Base-by-base conservation (phyloP, 108 stramenopile species). In the Nannochloropsis granulata region DNA sequence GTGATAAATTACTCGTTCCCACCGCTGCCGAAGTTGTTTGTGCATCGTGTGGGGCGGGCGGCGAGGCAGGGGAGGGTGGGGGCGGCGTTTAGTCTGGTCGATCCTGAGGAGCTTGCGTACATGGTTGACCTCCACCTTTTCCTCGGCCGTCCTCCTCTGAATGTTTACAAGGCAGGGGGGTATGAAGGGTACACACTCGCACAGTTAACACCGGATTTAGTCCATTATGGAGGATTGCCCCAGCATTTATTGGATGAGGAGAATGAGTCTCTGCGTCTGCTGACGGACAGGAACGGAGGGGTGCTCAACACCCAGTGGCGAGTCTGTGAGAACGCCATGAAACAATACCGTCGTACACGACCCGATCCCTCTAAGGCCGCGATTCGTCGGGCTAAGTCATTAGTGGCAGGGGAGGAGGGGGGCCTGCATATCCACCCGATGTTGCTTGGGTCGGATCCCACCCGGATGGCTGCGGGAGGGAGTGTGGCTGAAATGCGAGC, bases 1-100 rank as follows among this genome's bases (percentile, higher is more conserved):
- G 98, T 99, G 43, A 92, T 99, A 87, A 97, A 99, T 88, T 97
- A 95, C 86, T 91, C 95, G 80, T 97, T 98, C 87, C 97, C 98
- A 23, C 93, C 96, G 1, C 87, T 90, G 12, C 92, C 98, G 26
- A 98, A 98, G 86, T 87, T 98, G 45, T 99, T 99, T 86, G 94
- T 99, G 13, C 98, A 99, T 92, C 93, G 97, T 43, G 90, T 90
- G 80, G 97, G 97, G 13, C 94, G 97, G 24, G 97, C 95, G 34
- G 96, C 97, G 2, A 90, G 96, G 71, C 95, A 95, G 24, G 96
- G 96, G 14, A 88, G 97, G 25, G 92, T 93, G 85, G 96, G 96
- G 79, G 93, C 88, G 83, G 97, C 97, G 79, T 96, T 94, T 88
- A 94, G 89, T 71, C 83, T 99, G 42, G 95, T 97, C 3, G 96